Base-by-base conservation (phyloP, 441 rosid species). In the Populus hybrid region DNA sequence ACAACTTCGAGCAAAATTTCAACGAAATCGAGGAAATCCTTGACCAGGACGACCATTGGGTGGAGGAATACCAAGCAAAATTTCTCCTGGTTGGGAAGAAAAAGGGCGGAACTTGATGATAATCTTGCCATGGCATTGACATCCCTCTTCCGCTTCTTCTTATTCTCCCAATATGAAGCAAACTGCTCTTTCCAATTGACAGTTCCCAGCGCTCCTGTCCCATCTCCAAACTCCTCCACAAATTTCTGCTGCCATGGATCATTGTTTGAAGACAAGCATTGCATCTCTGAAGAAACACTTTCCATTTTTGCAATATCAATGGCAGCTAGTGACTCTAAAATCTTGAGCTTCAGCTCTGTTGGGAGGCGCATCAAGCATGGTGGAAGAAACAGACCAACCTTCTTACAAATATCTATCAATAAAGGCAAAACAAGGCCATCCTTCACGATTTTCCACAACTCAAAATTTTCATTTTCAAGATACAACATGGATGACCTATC, bases 381-480 rank as follows among this genome's bases (percentile, higher is more conserved):
- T 0, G 92, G 98, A 72, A 81, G 84, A 23, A 70, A 74, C 78
- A 92, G 84, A 45, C 90, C 88, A 56, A 81, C 67, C 77, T 79
- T 88, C 38, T 88, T 88, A 50, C 89, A 86, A 31, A 95, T 84
- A 78, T 81, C 89, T 21, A 90, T 89, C 82, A 88, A 73, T 82
- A 92, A 79, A 8, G 94, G 97, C 80, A 85, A 83, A 18, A 79
- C 91, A 79, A 93, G 84, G 26, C 86, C 88, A 80, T 93, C 93
- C 81, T 94, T 94, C 7, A 91, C 94, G 74, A 82, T 78, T 82
- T 86, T 92, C 94, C 92, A 95, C 56, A 93, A 87, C 85, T 88
- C 82, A 61, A 92, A 90, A 71, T 88, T 85, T 40, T 86, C 89
- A 14, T 70, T 76, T 74, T 84, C 79, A 59, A 10, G 10, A 59